Conservation (phyloP, 192 early-diverging fungal genomes). For the Mortierella claussenii region DNA sequence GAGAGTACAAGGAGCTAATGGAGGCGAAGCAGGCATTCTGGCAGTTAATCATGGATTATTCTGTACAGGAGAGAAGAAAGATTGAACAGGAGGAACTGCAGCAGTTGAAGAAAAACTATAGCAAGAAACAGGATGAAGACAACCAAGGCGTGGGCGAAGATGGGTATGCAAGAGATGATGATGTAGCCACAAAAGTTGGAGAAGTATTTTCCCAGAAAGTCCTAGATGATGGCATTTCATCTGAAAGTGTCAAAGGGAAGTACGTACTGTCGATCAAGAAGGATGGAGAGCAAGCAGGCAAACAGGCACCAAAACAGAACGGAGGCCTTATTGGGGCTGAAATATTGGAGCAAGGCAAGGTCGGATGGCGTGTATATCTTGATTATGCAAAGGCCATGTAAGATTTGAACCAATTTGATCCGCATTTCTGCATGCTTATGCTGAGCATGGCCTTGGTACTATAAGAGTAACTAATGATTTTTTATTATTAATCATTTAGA, state of each 20-base stretch:
- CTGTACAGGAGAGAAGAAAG: conserved; percentile 50
- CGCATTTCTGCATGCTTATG: neutral
- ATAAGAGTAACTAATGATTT: neutral
- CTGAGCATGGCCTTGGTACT: neutral
- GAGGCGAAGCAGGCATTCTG: conserved; percentile 62
- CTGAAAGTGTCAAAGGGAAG: neutral
- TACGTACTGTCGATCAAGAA: no score
- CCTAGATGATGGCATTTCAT: no score
- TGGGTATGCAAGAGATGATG: neutral
- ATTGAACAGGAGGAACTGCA: neutral
- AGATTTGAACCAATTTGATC: neutral
- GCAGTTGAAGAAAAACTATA: conserved; percentile 56
- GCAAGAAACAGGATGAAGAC: no score
- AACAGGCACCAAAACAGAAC: conserved; percentile 17
- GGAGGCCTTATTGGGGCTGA: conserved; percentile 79
- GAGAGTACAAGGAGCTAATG: conserved; percentile 67
- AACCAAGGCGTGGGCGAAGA: no score
- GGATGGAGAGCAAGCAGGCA: no score
- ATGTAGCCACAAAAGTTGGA: neutral
- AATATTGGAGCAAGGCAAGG: conserved; percentile 80
- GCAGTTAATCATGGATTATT: conserved; percentile 61
- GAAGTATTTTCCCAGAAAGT: neutral
- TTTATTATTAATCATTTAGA: conserved; percentile 64
- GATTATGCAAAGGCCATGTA: conserved; percentile 73
- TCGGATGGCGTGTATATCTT: conserved; percentile 78